phyloP scores from a whole-genome alignment of 2,329 filamentous ascomycete species.

The Fusarium chaquense region DNA sequence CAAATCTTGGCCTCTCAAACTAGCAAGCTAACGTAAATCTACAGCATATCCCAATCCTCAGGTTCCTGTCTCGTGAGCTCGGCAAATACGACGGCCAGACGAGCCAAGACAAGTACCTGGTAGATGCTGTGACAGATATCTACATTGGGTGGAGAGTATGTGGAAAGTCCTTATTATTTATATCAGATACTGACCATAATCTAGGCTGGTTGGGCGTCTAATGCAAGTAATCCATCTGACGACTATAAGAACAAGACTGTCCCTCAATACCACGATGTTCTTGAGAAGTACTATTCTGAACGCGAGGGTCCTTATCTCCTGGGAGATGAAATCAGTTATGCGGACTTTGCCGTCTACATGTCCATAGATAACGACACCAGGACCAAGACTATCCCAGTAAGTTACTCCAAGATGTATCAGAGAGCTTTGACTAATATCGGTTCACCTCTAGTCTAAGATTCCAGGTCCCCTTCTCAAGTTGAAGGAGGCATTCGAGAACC shows the following conservation, averaged over 20 bases:
- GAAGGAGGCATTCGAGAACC: constrained; percentile 17
- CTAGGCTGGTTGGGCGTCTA: constrained; percentile 18
- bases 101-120: constrained; percentile 19
- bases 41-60: constrained; percentile 27
- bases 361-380: constrained; percentile 29
- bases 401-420: accelerated
- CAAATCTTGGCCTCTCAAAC: accelerated
- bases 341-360: constrained; percentile 31
- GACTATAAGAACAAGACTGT: constrained; percentile 28
- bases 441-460: background rate
- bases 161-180: accelerated
- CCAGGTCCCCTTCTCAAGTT: constrained; percentile 24
- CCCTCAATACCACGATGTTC: constrained; percentile 20
- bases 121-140: constrained; percentile 23
- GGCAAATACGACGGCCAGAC: constrained; percentile 34
- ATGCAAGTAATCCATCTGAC: constrained; percentile 4
- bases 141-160: constrained; percentile 30
- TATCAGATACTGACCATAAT: accelerated
- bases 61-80: constrained; percentile 23
- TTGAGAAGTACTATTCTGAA: constrained; percentile 29
- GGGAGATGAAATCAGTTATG: constrained; percentile 23
- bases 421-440: background rate
- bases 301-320: constrained; percentile 29
- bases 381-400: constrained; percentile 23
- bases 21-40: accelerated